Conservation (phyloP, 1,139 yeast genomes). For the Kodamaea derodonti region DNA sequence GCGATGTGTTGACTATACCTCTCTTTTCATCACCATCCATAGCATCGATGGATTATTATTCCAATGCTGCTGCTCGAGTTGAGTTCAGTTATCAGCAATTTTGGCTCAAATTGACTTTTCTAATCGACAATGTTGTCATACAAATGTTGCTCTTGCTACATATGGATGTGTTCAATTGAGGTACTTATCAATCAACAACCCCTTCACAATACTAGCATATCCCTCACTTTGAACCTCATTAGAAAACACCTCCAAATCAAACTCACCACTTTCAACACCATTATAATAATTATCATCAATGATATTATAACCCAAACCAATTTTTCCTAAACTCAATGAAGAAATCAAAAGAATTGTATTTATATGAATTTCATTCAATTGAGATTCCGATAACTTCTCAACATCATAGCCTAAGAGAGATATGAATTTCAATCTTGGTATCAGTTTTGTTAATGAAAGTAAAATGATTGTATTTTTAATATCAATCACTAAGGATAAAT, state of each 20-base stretch:
- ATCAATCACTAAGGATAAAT: slow-evolving; percentile 24
- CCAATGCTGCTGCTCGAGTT: no score
- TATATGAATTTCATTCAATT: slow-evolving; percentile 12
- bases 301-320: slow-evolving; percentile 26
- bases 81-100: no score
- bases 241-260: slow-evolving; percentile 20
- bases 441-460: slow-evolving; percentile 21
- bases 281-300: slow-evolving; percentile 23
- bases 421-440: slow-evolving; percentile 21
- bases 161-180: no score
- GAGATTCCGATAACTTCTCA: slow-evolving; percentile 8
- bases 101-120: no score
- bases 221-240: slow-evolving; percentile 23
- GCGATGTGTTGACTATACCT: no score
- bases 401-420: slow-evolving; percentile 22
- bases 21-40: no score
- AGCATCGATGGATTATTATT: no score
- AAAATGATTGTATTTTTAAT: slow-evolving; percentile 27
- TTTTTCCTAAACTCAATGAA: slow-evolving; percentile 25
- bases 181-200: slow-evolving; percentile 23
- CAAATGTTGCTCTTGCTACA: no score
- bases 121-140: no score
- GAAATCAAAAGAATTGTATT: slow-evolving; percentile 21
- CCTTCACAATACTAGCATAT: slow-evolving; percentile 26
- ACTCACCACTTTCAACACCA: slow-evolving; percentile 6